Percentiles rank a stretch among this genome's conserved stretches.
Conservation (phyloP, 2,329 filamentous ascomycete species). For the Zymoseptoria tritici region DNA sequence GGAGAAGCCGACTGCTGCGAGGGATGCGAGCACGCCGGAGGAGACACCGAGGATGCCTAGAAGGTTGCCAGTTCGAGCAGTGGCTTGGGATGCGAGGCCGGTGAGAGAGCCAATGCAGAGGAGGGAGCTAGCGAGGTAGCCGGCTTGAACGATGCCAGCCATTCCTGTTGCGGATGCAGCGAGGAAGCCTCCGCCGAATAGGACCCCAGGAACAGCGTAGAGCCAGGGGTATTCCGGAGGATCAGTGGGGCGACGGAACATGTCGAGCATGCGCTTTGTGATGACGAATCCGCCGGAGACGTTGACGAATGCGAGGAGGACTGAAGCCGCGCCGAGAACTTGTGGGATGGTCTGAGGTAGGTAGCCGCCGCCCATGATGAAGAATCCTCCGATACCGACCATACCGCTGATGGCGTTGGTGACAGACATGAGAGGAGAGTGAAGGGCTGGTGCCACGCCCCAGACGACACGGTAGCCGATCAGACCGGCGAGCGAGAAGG, state of each 20-base stretch:
- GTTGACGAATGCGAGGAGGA: slow-evolving; percentile 80
- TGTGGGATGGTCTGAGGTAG: slow-evolving; percentile 73
- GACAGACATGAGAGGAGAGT: slow-evolving; percentile 85
- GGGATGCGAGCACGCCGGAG: slow-evolving; percentile 73
- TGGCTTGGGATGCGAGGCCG: slow-evolving; percentile 71
- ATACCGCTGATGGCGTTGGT: slow-evolving; percentile 87
- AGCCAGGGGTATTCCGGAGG: slow-evolving; percentile 84
- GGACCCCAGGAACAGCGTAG: slow-evolving; percentile 65
- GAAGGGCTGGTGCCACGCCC: slow-evolving; percentile 75
- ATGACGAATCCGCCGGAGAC: slow-evolving; percentile 85
- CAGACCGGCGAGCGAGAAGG: slow-evolving; percentile 72
- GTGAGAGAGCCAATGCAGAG: slow-evolving; percentile 81
- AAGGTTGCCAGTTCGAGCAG: slow-evolving; percentile 76
- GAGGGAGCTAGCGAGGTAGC: slow-evolving; percentile 76
- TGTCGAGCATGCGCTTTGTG: slow-evolving; percentile 88
- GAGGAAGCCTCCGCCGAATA: slow-evolving; percentile 76
- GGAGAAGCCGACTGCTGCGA: slow-evolving; percentile 73
- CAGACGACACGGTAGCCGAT: slow-evolving; percentile 72
- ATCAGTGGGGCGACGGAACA: slow-evolving; percentile 80
- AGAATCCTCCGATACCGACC: slow-evolving; percentile 82
- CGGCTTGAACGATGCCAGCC: slow-evolving; percentile 76
- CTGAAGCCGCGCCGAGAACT: slow-evolving; percentile 67
- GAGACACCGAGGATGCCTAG: slow-evolving; percentile 80
- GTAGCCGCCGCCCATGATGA: slow-evolving; percentile 77
- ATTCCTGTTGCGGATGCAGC: slow-evolving; percentile 74